phyloP scores from a whole-genome alignment of 805 yeast genomes.

The Limtongia smithiae region DNA sequence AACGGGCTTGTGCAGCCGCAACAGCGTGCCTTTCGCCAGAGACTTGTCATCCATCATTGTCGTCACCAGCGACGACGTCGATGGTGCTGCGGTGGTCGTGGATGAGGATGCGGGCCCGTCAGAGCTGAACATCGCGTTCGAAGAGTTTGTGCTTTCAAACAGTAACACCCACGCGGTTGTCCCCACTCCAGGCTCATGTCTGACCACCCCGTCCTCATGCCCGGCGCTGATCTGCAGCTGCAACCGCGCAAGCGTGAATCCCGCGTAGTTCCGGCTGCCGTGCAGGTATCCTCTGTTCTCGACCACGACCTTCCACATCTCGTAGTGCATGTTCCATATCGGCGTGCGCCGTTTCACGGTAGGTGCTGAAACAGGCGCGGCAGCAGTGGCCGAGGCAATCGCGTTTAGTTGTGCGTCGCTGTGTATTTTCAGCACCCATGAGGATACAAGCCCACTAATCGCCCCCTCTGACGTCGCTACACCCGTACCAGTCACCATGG shows the following conservation, averaged over 20 bases:
- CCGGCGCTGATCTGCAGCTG: neutral
- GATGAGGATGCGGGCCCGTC: neutral
- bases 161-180: constrained; percentile 12
- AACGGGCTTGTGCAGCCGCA: constrained; percentile 16
- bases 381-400: constrained; percentile 2
- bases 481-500: neutral
- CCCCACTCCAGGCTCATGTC: neutral
- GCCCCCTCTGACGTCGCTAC: neutral
- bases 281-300: constrained; percentile 9
- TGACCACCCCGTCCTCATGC: neutral
- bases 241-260: constrained; percentile 16
- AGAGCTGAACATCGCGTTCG: neutral
- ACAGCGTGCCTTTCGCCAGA: neutral
- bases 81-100: too few relatives aligned
- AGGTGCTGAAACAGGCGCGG: neutral
- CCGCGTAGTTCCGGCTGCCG: constrained; percentile 18
- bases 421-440: constrained; percentile 13
- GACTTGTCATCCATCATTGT: constrained; percentile 6
- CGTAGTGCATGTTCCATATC: neutral
- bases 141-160: constrained; percentile 4
- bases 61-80: constrained; percentile 3
- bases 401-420: constrained; percentile 20
- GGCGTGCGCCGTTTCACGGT: neutral
- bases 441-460: neutral
- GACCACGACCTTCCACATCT: constrained; percentile 8